Conservation (phyloP, 306 rosid species). For the Prosopis cineraria region DNA sequence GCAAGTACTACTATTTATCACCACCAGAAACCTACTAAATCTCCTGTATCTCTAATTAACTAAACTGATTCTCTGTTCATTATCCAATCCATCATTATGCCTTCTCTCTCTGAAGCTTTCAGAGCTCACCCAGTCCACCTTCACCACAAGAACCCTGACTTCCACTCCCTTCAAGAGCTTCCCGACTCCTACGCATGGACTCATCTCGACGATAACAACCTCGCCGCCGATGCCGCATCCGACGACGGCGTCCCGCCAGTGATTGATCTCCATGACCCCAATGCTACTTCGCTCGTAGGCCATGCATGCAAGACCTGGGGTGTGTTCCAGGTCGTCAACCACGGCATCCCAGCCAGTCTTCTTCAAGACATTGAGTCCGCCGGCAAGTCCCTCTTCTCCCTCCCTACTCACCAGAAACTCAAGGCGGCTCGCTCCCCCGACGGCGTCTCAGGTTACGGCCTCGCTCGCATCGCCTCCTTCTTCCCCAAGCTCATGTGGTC, state of each 20-base stretch:
- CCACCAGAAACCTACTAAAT: constrained; percentile 2
- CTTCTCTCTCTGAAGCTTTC: constrained; percentile 62
- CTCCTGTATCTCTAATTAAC: constrained; percentile 3
- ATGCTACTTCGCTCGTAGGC: constrained; percentile 51
- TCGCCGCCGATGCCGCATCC: background rate
- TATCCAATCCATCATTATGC: constrained; percentile 47
- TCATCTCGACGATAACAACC: constrained; percentile 20
- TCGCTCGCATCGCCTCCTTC: constrained; percentile 73
- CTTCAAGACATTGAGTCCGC: constrained; percentile 45
- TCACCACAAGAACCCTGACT: constrained; percentile 55
- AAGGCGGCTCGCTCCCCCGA: constrained; percentile 71
- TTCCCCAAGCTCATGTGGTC: constrained; percentile 92
- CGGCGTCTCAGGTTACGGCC: constrained; percentile 71
- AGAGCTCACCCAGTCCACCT: constrained; percentile 55
- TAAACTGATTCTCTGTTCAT: background rate
- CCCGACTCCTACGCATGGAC: constrained; percentile 80
- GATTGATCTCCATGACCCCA: constrained; percentile 56
- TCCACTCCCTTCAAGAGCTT: constrained; percentile 51
- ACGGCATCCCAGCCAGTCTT: constrained; percentile 53
- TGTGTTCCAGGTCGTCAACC: constrained; percentile 66
- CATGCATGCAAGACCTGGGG: constrained; percentile 83
- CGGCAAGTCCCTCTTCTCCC: constrained; percentile 54
- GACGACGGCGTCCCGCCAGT: constrained; percentile 56
- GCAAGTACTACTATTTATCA: constrained; percentile 11
- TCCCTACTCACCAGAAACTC: constrained; percentile 56